phyloP scores from a whole-genome alignment of 306 rosid genomes.

The Cucumis hystrix region DNA sequence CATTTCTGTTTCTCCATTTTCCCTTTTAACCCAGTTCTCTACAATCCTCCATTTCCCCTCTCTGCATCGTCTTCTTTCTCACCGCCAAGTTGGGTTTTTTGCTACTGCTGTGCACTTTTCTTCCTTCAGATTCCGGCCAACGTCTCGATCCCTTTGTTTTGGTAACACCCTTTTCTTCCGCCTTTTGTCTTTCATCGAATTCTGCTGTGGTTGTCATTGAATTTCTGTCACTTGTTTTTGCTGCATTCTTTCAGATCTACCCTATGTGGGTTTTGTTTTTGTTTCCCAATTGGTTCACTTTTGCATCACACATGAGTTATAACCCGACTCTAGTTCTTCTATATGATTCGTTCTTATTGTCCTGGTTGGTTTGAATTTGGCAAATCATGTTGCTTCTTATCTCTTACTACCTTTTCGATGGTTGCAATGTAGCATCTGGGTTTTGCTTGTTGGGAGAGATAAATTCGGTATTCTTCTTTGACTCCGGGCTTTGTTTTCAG shows the following conservation, averaged over 20 bases:
- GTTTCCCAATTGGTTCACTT: not conserved
- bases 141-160: not conserved
- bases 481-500: not conserved
- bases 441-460: not conserved
- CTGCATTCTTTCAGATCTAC: conserved; percentile 6
- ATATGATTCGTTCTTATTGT: not conserved
- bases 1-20: not conserved
- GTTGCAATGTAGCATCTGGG: not conserved
- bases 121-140: not conserved
- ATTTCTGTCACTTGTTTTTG: not conserved
- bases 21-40: not conserved
- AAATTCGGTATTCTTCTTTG: not conserved
- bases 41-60: not conserved
- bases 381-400: not conserved
- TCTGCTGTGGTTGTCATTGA: not conserved
- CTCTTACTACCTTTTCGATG: not conserved
- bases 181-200: not conserved
- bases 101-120: not conserved
- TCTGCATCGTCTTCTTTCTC: not conserved
- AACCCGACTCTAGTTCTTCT: not conserved
- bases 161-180: not conserved
- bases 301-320: not conserved
- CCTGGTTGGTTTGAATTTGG: not conserved
- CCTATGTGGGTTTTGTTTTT: not conserved
- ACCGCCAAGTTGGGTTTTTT: not conserved